Evolutionary conservation across 2,329 filamentous ascomycete species (phyloP), one percentile per base, ranked within the genome.

Genomic region (Penicillium sp.): DNA sequence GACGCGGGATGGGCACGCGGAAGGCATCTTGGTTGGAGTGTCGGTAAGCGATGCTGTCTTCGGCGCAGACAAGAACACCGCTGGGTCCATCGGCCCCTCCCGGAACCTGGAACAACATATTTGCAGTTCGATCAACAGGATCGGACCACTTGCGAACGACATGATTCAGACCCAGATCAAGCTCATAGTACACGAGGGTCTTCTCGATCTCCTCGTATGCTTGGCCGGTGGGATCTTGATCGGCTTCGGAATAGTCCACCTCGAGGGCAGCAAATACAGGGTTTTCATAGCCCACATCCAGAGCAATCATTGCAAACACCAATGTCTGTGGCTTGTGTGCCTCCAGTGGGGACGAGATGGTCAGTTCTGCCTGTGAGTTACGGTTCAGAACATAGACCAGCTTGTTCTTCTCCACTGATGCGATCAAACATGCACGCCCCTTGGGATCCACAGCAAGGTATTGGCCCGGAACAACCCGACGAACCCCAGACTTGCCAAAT

Each of bases 361-460:
- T 94, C 57, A 98, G 80, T 65, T 95, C 87, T 13, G 90, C 90
- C 68, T 97, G 88, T 3, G 89, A 80, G 69, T 95, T 94, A 51
- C 94, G 84, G 68, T 97, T 97, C 54, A 98, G 77, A 58, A 98
- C 91, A 69, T 98, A 99, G 54, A 98, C 93, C 41, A 99, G 84
- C 73, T 98, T 98, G 73, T 97, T 98, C 78, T 98, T 98, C 72
- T 99, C 94, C 39, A 91, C 78, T 4, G 90, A 91, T 7, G 93
- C 89, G 47, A 97, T 87, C 62, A 99, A 77, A 62, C 91, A 95
- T 39, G 94, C 94, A 71, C 93, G 82, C 40, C 93, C 93, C 68
- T 95, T 95, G 18, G 93, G 93, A 60, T 99, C 93, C 36, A 88
- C 87, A 5, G 91, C 93, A 18, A 99, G 79, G 60, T 96, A 98